Conservation (phyloP, 2,329 filamentous ascomycete species). For the Nigrograna mackinnonii region DNA sequence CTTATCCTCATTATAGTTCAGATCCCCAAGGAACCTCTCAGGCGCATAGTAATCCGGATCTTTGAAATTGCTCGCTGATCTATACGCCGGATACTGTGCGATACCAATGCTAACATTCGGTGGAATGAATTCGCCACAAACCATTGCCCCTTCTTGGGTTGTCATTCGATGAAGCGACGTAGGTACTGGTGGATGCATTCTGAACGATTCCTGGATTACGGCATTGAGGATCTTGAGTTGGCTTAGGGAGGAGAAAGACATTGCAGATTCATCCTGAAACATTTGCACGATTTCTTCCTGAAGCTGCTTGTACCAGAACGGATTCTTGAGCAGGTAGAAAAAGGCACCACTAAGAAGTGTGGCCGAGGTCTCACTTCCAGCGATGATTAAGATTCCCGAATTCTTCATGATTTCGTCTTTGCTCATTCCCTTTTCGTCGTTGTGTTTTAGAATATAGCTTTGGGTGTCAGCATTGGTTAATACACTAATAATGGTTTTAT, state of each 20-base stretch:
- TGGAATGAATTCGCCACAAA: conserved; percentile 16
- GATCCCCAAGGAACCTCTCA: conserved; percentile 15
- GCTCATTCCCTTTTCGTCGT: neutral
- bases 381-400: conserved; percentile 35
- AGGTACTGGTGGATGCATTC: conserved; percentile 43
- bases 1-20: conserved; percentile 28
- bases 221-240: conserved; percentile 21
- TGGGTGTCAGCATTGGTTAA: too few relatives aligned
- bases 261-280: conserved; percentile 19
- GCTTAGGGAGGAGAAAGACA: conserved; percentile 24
- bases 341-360: conserved; percentile 28
- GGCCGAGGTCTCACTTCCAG: too few relatives aligned
- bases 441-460: neutral
- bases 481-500: too few relatives aligned
- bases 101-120: conserved; percentile 13
- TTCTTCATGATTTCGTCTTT: neutral
- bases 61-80: conserved; percentile 13
- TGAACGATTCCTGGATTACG: conserved; percentile 35
- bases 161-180: conserved; percentile 11
- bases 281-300: conserved; percentile 15
- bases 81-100: conserved; percentile 16
- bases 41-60: conserved; percentile 14
- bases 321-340: conserved; percentile 22
- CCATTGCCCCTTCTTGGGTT: conserved; percentile 8
- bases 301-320: conserved; percentile 10